Evolutionary conservation across 1,284 basidiomycete species (phyloP).

Genomic region (Tilletia caries): DNA sequence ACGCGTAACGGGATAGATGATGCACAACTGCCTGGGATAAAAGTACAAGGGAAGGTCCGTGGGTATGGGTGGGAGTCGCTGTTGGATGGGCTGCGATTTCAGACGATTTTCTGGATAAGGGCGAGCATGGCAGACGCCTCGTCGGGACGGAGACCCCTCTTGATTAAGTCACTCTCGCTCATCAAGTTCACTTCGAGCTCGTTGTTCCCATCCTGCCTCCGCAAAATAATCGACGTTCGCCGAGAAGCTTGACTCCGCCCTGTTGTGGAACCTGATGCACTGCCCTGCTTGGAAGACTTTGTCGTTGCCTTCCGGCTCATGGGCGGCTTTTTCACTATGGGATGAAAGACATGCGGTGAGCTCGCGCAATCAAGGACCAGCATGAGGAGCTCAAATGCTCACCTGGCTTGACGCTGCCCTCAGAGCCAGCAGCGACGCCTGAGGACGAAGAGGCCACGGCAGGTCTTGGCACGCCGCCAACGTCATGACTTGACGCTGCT

Average conservation of each 20-base stretch:
- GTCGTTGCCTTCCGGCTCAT: neutral
- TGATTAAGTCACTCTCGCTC: neutral
- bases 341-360: neutral
- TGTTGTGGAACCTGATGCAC: neutral
- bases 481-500: neutral
- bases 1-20: no score
- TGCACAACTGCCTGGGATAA: no score
- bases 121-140: neutral
- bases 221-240: neutral
- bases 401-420: neutral
- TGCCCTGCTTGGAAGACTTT: neutral
- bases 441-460: neutral
- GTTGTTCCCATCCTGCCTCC: neutral
- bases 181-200: neutral
- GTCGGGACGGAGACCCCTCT: neutral
- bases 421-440: neutral
- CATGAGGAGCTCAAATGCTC: neutral
- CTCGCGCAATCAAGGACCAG: neutral
- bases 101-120: neutral
- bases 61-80: no score
- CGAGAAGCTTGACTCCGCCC: neutral
- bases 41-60: no score
- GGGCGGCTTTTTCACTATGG: neutral
- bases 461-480: no score
- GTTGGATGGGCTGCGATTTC: no score